A percentile compares a stretch with the other conserved stretches of the same genome.
Evolutionary conservation across 2,329 filamentous ascomycete genomes (phyloP).

Genomic region (Aspergillus spinulosporus): DNA sequence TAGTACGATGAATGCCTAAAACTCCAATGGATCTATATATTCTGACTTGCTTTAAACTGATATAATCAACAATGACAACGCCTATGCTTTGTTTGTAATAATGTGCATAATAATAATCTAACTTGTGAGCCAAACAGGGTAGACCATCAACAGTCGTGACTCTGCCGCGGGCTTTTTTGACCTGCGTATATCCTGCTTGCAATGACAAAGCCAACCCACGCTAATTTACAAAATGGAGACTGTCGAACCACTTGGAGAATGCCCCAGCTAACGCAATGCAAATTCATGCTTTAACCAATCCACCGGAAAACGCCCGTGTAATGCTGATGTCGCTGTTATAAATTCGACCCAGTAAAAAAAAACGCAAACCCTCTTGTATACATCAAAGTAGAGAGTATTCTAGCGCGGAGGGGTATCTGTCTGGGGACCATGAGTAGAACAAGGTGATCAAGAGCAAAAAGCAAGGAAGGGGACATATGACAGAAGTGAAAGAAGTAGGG

Average conservation of each 20-base stretch:
- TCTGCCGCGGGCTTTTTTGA: conserved; percentile 20
- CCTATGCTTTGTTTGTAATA: conserved; percentile 12
- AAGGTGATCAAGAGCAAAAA: conserved; percentile 6
- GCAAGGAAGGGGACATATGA: conserved; percentile 1
- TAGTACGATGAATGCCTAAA: no score
- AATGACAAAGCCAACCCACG: conserved; percentile 28
- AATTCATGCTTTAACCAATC: conserved; percentile 30
- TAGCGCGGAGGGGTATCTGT: conserved; percentile 1
- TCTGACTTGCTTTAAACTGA: neutral
- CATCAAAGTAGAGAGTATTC: conserved; percentile 12
- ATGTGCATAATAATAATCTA: conserved; percentile 23
- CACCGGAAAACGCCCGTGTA: conserved; percentile 27
- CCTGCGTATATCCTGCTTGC: conserved; percentile 18
- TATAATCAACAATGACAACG: neutral
- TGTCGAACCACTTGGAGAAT: conserved; percentile 23
- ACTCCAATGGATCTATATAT: neutral
- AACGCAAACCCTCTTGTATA: conserved; percentile 24
- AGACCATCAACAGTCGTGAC: conserved; percentile 23
- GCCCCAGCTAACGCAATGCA: conserved; percentile 31
- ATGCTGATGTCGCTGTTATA: conserved; percentile 26
- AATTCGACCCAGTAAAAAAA: conserved; percentile 24
- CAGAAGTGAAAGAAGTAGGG: conserved; percentile 24
- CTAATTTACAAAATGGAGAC: conserved; percentile 41
- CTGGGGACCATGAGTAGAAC: neutral
- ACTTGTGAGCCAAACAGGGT: conserved; percentile 20